A percentile compares a stretch with the other conserved stretches of the same genome.
Evolutionary conservation across 2,329 filamentous ascomycete genomes (phyloP).

Genomic region (Aspergillus arachidicola): DNA sequence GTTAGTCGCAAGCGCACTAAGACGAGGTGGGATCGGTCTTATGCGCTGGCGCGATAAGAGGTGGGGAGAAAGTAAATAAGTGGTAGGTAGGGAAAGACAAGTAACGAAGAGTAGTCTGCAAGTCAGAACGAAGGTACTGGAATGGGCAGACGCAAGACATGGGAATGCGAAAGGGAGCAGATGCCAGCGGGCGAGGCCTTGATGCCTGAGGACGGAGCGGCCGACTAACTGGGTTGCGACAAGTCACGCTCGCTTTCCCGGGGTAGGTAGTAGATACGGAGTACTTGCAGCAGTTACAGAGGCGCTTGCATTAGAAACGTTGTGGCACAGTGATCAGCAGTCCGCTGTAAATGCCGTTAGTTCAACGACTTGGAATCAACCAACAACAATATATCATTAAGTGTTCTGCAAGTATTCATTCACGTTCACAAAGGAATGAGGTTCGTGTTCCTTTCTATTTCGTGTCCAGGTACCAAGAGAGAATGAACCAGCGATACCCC

Average conservation of each 20-base stretch:
- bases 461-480: neutral
- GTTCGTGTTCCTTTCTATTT: constrained; percentile 2
- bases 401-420: neutral
- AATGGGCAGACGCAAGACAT: constrained; percentile 18
- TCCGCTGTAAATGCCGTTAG: constrained; percentile 4
- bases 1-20: constrained; percentile 24
- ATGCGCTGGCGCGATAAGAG: constrained; percentile 9
- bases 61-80: constrained; percentile 10
- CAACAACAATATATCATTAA: constrained; percentile 1
- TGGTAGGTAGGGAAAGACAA: constrained; percentile 3
- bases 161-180: constrained; percentile 10
- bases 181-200: constrained; percentile 13
- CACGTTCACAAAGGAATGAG: neutral
- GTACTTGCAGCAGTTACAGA: constrained; percentile 14
- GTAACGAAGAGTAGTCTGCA: constrained; percentile 11
- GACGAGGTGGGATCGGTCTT: neutral
- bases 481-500: neutral
- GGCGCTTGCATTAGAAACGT: constrained; percentile 17
- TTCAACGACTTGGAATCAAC: neutral
- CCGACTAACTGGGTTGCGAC: constrained; percentile 16
- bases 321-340: constrained; percentile 4
- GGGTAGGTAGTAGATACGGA: constrained; percentile 4
- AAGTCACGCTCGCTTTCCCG: constrained; percentile 20
- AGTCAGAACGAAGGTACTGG: constrained; percentile 10
- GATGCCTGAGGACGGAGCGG: constrained; percentile 20